Base-by-base conservation (phyloP, 345 rosid species). In the Moricandia arvensis region DNA sequence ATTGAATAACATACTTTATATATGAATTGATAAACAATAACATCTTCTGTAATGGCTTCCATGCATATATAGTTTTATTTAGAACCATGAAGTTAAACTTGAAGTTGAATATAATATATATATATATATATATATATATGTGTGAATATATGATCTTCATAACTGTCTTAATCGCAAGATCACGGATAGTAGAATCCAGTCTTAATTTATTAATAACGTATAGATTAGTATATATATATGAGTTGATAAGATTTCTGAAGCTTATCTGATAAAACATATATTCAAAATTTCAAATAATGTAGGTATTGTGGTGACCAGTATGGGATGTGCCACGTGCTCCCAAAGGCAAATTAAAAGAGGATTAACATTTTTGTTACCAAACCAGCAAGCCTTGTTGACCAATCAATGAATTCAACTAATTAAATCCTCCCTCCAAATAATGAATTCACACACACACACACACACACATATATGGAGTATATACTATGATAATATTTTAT, bases 181-280 rank as follows among this genome's bases (percentile, higher is more conserved):
- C 53, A 10, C 24, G 33, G 57, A 9, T 51, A 8, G 54, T 72
- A n/a, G 49, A 49, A 49, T 24, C 4, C 69, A 21, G 53, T 34
- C 38, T 29, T 24, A 63, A 13, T 53, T 18, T 63, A 21, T 63
- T 47, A 37, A 55, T 1, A 26, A 6, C 35, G 10, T 61, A 29
- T 29, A 1, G 16, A 13, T 41, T 41, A 41, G 47, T 41, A 26
- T 1, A 27, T 59, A 27, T 59, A 30, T 27, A 43, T n/a, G 35
- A 49, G 26, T 51, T 37, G 45, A 64, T 64, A 73, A 64, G 45
- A 64, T 64, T 54, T 64, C 17, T 55, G 33, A 73, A 54, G 34
- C 24, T 38, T 73, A 73, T 73, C 57, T 53, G 58, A 66, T 54
- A 57, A 35, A 37, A 35, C 49, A 37, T 7, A 64, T 29, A 16